Conservation (phyloP, 306 rosid genomes). For the Cicer pinnatifidum region DNA sequence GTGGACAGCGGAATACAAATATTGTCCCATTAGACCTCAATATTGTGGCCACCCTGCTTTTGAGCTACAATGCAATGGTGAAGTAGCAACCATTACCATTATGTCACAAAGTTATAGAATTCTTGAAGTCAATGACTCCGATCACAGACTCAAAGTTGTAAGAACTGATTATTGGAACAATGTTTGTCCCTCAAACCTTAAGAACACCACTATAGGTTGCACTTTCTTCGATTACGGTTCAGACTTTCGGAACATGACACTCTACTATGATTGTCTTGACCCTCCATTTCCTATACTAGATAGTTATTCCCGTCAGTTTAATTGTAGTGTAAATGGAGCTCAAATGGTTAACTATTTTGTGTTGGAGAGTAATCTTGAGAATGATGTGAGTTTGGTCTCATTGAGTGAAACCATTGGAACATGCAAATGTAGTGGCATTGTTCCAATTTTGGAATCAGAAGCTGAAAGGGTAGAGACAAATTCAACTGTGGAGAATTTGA, state of each 20-base stretch:
- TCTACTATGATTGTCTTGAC: constrained; percentile 54
- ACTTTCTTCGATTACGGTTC: constrained; percentile 38
- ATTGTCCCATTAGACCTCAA: constrained; percentile 36
- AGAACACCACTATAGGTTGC: constrained; percentile 38
- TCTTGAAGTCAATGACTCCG: constrained; percentile 37
- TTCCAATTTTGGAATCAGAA: constrained; percentile 48
- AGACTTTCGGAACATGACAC: constrained; percentile 32
- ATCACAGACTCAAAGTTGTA: constrained; percentile 43
- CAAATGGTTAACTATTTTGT: constrained; percentile 37
- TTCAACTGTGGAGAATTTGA: constrained; percentile 34
- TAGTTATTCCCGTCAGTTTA: constrained; percentile 35
- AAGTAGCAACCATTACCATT: constrained; percentile 40
- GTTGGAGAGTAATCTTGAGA: constrained; percentile 2
- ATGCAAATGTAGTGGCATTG: constrained; percentile 43
- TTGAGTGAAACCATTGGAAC: neutral
- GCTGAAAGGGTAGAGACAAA: neutral
- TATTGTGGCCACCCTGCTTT: constrained; percentile 66
- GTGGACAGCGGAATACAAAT: no score
- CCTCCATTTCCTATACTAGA: neutral
- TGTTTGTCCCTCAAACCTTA: constrained; percentile 42
- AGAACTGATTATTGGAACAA: constrained; percentile 53
- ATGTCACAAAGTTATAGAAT: constrained; percentile 37
- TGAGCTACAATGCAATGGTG: constrained; percentile 48
- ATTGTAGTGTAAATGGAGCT: constrained; percentile 42
- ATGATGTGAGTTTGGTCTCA: neutral